Percentiles rank a stretch among this genome's conserved stretches.
Conservation (phyloP, 306 rosid genomes). For the Dicorynia guianensis region DNA sequence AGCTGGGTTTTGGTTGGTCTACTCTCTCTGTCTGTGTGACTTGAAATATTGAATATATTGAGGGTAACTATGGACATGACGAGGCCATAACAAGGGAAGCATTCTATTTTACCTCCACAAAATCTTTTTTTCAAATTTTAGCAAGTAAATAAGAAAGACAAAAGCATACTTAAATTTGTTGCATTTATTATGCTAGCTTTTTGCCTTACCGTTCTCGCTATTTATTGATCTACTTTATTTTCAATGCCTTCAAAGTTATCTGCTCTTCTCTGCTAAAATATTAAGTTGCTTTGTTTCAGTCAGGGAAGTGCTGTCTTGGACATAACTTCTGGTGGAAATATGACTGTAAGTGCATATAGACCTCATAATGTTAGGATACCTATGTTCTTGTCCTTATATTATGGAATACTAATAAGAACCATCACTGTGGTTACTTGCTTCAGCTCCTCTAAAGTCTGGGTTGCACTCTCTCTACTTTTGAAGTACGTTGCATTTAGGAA, state of each 20-base stretch:
- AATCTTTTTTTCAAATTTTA: background rate
- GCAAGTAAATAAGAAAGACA: background rate
- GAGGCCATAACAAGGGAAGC: background rate
- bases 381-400: slow-evolving; percentile 21
- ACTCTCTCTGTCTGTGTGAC: background rate
- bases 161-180: background rate
- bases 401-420: slow-evolving; percentile 9
- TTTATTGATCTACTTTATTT: slow-evolving; percentile 26
- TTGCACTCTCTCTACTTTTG: slow-evolving; percentile 16
- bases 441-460: slow-evolving; percentile 1
- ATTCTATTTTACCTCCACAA: background rate
- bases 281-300: slow-evolving; percentile 63
- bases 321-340: slow-evolving; percentile 76
- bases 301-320: slow-evolving; percentile 90
- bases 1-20: too few relatives aligned
- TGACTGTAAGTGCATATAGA: slow-evolving; percentile 71
- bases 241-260: slow-evolving; percentile 7
- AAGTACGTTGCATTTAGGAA: slow-evolving; percentile 6
- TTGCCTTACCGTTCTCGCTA: slow-evolving; percentile 16
- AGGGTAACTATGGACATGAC: too few relatives aligned
- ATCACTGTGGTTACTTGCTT: slow-evolving; percentile 7
- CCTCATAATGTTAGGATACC: slow-evolving; percentile 13
- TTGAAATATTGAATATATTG: too few relatives aligned
- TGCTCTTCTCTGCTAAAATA: slow-evolving; percentile 35
- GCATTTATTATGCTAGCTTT: background rate